Percentiles rank a stretch among this genome's conserved stretches.
These are phyloP conservation scores for Pseudotsuga menziesii DNA, from an alignment of 75 land plant genomes.

Conservation along the genomic window DNA sequence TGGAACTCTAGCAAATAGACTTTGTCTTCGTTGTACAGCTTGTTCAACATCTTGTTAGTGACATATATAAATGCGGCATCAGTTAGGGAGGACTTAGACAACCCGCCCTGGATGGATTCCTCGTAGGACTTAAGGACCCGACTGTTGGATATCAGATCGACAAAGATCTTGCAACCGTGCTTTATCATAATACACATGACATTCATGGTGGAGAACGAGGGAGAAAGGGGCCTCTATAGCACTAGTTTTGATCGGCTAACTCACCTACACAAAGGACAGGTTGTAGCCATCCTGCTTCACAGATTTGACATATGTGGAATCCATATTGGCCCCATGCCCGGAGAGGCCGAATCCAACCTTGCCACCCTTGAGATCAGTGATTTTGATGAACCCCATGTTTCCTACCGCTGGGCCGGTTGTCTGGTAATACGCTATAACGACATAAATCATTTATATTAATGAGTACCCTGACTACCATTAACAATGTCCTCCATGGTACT, in stretches of 20 bases:
- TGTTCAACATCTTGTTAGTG: constrained; percentile 31
- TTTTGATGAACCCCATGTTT: constrained; percentile 75
- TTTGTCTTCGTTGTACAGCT: constrained; percentile 33
- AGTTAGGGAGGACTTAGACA: constrained; percentile 56
- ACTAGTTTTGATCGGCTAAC: constrained; percentile 26
- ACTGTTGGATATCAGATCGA: constrained; percentile 17
- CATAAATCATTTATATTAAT: no score
- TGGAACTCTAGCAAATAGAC: constrained; percentile 27
- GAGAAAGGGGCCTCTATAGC: constrained; percentile 43
- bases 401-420: constrained; percentile 75
- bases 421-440: constrained; percentile 67
- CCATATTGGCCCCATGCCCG: constrained; percentile 40
- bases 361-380: no score
- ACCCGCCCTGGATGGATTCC: constrained; percentile 24
- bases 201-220: constrained; percentile 23
- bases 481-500: no score
- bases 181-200: constrained; percentile 24
- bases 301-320: no score
- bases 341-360: constrained; percentile 26
- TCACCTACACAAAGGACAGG: constrained; percentile 57
- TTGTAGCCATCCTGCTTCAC: no score
- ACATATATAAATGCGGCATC: constrained; percentile 42
- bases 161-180: constrained; percentile 52
- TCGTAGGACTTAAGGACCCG: constrained; percentile 18
- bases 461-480: no score